Percentiles rank a stretch among this genome's conserved stretches.
Evolutionary conservation across 331 rosid genomes (phyloP).

Genomic region (Malus hybrid): DNA sequence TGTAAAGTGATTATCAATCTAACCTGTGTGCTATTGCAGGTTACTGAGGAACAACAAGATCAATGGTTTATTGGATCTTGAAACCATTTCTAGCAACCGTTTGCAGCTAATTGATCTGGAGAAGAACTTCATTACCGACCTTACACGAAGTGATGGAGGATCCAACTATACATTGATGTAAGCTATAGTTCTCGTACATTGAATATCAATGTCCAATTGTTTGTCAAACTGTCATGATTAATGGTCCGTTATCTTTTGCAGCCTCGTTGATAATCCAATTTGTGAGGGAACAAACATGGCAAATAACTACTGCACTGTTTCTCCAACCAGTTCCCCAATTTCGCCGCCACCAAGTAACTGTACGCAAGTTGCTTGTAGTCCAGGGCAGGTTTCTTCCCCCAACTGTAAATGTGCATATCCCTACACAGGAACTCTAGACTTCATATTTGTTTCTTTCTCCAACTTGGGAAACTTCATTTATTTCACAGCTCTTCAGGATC

Average conservation of each 20-base stretch:
- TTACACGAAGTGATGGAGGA: neutral
- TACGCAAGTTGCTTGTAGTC: constrained; percentile 19
- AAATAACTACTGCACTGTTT: constrained; percentile 26
- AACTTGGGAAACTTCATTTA: constrained; percentile 23
- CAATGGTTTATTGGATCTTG: constrained; percentile 18
- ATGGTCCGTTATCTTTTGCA: constrained; percentile 9
- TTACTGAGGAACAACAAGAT: constrained; percentile 20
- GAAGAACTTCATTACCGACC: constrained; percentile 25
- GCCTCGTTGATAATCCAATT: constrained; percentile 44
- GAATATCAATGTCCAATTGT: neutral
- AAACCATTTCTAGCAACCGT: neutral
- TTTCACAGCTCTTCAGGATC: constrained; percentile 1
- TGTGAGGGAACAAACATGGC: constrained; percentile 20
- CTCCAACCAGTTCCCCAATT: constrained; percentile 11
- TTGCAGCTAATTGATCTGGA: constrained; percentile 44
- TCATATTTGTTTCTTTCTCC: constrained; percentile 53
- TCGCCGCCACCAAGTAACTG: constrained; percentile 28
- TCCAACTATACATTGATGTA: constrained; percentile 38
- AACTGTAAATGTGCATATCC: constrained; percentile 62
- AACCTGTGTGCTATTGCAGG: constrained; percentile 12
- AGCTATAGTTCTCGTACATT: constrained; percentile 1
- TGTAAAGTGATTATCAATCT: neutral
- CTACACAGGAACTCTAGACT: constrained; percentile 42
- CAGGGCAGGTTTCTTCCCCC: constrained; percentile 38
- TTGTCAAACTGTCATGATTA: neutral